These are phyloP conservation scores for Yamadazyma taylorii DNA, from an alignment of 1,139 yeast genomes.

Conservation along the genomic window DNA sequence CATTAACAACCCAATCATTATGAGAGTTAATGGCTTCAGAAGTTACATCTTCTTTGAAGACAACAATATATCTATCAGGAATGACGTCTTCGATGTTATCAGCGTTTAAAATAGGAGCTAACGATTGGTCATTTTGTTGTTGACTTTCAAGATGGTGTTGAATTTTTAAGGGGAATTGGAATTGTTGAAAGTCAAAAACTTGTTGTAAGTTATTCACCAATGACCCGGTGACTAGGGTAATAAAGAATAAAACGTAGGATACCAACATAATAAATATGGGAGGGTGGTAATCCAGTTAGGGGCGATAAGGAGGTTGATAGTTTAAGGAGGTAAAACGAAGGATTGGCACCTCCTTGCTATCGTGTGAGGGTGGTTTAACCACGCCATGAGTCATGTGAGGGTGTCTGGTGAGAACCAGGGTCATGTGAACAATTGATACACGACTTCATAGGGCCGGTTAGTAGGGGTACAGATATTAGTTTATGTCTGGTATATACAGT, in stretches of 20 bases:
- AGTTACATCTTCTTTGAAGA: slow-evolving; percentile 63
- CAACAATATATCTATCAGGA: slow-evolving; percentile 73
- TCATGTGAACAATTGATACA: too few species aligned
- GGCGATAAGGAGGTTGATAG: too few species aligned
- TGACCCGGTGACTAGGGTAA: slow-evolving; percentile 3
- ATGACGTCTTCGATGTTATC: slow-evolving; percentile 50
- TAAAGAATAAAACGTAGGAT: background rate
- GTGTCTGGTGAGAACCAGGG: too few species aligned
- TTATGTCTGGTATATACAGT: too few species aligned
- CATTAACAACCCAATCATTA: slow-evolving; percentile 54
- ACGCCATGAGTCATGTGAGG: too few species aligned
- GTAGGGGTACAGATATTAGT: too few species aligned
- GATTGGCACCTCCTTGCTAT: too few species aligned
- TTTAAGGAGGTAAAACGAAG: too few species aligned
- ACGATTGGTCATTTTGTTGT: slow-evolving; percentile 15
- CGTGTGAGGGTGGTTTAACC: too few species aligned
- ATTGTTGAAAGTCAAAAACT: slow-evolving; percentile 10
- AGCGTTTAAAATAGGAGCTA: slow-evolving; percentile 44
- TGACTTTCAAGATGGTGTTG: slow-evolving; percentile 8
- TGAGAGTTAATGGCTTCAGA: slow-evolving; percentile 59
- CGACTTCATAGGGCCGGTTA: too few species aligned
- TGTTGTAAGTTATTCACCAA: slow-evolving; percentile 10
- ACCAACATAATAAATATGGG: background rate
- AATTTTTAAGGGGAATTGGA: slow-evolving; percentile 10
- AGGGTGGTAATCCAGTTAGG: too few species aligned